These are phyloP conservation scores for Fusarium ambrosium DNA, from an alignment of 2,329 filamentous ascomycete species.

Conservation along the genomic window DNA sequence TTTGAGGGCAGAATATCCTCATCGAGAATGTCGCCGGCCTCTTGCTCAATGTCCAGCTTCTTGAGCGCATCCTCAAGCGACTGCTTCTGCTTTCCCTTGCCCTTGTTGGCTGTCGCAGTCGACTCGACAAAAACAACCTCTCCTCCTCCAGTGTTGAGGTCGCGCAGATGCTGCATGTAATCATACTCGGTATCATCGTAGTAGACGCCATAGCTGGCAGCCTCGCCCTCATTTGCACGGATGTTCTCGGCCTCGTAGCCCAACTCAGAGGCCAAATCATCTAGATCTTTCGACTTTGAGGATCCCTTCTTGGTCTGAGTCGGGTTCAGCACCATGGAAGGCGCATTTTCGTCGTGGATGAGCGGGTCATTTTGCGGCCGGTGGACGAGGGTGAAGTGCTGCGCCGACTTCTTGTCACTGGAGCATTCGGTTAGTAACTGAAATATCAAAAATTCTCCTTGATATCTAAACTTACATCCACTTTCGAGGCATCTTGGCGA, in stretches of 20 bases:
- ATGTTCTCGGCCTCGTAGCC: constrained; percentile 75
- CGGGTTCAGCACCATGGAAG: constrained; percentile 90
- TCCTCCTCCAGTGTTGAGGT: constrained; percentile 80
- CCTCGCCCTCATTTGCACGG: constrained; percentile 93
- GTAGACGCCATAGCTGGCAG: constrained; percentile 92
- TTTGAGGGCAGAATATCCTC: constrained; percentile 84
- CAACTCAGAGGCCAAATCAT: constrained; percentile 83
- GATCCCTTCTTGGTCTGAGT: constrained; percentile 59
- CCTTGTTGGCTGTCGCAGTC: constrained; percentile 72
- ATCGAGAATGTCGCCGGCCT: constrained; percentile 72
- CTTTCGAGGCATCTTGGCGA: constrained; percentile 78
- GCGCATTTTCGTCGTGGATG: constrained; percentile 91
- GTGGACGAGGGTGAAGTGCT: constrained; percentile 94
- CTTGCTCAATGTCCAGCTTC: constrained; percentile 69
- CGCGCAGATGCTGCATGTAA: constrained; percentile 99
- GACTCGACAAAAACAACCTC: constrained; percentile 88
- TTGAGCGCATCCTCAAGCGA: constrained; percentile 86
- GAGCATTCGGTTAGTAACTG: constrained; percentile 21
- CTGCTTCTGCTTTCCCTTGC: constrained; percentile 81
- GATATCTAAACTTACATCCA: constrained; percentile 67
- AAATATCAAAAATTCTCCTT: not conserved
- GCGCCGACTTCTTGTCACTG: constrained; percentile 88
- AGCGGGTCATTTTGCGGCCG: constrained; percentile 97
- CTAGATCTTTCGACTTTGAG: constrained; percentile 73
- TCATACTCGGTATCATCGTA: constrained; percentile 97